Evolutionary conservation across 2,329 filamentous ascomycete genomes (phyloP), one percentile per base, ranked within the genome.

Genomic region (Neodidymelliopsis sp.): DNA sequence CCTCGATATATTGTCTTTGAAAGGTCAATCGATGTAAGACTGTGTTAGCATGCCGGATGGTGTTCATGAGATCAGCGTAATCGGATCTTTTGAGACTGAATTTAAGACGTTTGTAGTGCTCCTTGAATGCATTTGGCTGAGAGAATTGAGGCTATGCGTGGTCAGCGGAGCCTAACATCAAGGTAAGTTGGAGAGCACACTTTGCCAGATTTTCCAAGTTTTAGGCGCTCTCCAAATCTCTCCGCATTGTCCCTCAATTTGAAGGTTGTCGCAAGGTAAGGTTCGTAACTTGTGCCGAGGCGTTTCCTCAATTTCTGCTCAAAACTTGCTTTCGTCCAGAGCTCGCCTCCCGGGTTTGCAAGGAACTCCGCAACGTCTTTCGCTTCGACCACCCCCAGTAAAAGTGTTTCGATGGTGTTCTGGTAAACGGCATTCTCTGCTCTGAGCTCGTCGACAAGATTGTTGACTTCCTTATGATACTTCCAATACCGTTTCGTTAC

Each of bases 51-150:
- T 40, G 29, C 12, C 37, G 10, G 36, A 56, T 39, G 57, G 54
- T 49, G 4, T 20, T 27, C 41, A 72, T 62, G 10, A 70, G 38
- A 27, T 65, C 61, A 13, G 56, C 48, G 23, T 71, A 72, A 11
- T 62, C 58, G 2, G 54, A 38, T 40, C 63, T 65, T 6, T 52
- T 59, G 1, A 72, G 45, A 25, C 62, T 67, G 37, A 71, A 69
- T 7, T 53, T 57, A 1, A 70, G 52, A 8, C 66, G 46, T 23
- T 67, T 65, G 45, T 66, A 67, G 15, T 65, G 59, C 38, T 66
- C 58, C 19, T 59, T 64, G 49, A 72, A 67, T 1, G 58, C 45
- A 10, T 49, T 51, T 9, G 52, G 33, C 2, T 66, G 46, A 2
- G 54, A 44, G 23, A 68, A 59, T 49, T 61, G 59, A 5, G 60